These are phyloP conservation scores for Rhazya stricta DNA, from an alignment of 257 asterid genomes.

Conservation along the genomic window DNA sequence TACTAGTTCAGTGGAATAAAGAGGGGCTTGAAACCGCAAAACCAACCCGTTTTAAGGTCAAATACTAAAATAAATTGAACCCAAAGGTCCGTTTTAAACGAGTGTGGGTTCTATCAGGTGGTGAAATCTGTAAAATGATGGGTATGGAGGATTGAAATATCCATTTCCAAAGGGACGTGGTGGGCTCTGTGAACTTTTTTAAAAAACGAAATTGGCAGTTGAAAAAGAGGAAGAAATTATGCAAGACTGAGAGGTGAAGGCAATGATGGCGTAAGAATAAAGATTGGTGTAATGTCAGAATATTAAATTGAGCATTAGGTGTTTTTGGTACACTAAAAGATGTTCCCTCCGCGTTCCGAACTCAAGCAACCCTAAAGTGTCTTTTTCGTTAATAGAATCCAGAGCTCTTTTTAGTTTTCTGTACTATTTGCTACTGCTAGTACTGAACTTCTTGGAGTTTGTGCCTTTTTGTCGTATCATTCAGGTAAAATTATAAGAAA, in stretches of 20 bases:
- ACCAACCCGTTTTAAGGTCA: no score
- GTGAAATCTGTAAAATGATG: background rate
- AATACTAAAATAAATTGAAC: no score
- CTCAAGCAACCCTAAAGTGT: background rate
- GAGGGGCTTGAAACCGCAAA: no score
- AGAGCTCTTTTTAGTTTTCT: background rate
- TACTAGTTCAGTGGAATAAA: background rate
- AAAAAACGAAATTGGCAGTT: background rate
- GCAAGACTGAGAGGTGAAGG: background rate
- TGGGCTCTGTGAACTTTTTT: no score
- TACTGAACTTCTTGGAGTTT: background rate
- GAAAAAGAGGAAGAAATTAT: background rate
- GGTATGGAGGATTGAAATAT: background rate
- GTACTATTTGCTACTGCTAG: background rate
- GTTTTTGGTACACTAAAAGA: background rate
- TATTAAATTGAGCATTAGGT: background rate
- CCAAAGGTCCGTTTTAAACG: no score
- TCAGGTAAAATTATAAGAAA: no score
- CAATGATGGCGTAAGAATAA: background rate
- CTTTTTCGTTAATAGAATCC: background rate
- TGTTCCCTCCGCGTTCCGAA: background rate
- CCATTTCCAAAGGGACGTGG: background rate
- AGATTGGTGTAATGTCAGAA: background rate
- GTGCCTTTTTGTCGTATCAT: constrained; percentile 17
- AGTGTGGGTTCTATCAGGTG: no score